phyloP scores from a whole-genome alignment of 164 flowering plant genomes.

The Dillenia turbinata region DNA sequence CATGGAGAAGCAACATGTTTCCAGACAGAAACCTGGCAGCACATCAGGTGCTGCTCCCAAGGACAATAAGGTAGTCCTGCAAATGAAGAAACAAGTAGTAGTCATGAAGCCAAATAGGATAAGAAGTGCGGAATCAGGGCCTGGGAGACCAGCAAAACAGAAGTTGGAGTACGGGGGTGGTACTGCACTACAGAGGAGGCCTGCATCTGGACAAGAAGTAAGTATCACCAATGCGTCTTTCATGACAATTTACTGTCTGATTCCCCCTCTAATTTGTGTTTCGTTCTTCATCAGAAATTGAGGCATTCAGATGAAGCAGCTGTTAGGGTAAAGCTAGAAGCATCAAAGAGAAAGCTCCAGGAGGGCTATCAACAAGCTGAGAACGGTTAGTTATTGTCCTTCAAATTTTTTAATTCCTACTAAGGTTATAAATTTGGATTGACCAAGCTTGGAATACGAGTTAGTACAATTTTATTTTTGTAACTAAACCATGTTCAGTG shows the following conservation, averaged over 20 bases:
- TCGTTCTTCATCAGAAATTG: slow-evolving; percentile 33
- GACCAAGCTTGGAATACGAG: no score
- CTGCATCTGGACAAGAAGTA: slow-evolving; percentile 36
- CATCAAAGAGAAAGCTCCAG: slow-evolving; percentile 63
- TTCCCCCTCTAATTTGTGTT: slow-evolving; percentile 4
- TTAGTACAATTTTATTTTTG: no score
- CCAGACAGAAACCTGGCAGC: slow-evolving; percentile 24
- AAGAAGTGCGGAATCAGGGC: slow-evolving; percentile 31
- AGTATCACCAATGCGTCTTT: slow-evolving; percentile 8
- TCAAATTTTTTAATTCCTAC: background rate
- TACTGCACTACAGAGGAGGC: slow-evolving; percentile 30
- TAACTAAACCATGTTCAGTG: no score
- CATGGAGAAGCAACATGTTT: slow-evolving; percentile 17
- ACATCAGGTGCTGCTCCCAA: slow-evolving; percentile 18
- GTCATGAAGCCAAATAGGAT: slow-evolving; percentile 38
- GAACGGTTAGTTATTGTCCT: slow-evolving; percentile 39
- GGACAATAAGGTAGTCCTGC: slow-evolving; percentile 32
- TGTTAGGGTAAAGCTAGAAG: slow-evolving; percentile 50
- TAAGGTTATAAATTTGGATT: no score
- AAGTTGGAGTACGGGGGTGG: slow-evolving; percentile 23
- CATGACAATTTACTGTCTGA: background rate
- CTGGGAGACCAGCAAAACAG: slow-evolving; percentile 47
- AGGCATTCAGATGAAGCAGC: slow-evolving; percentile 36
- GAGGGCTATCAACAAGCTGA: slow-evolving; percentile 78
- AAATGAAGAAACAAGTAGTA: slow-evolving; percentile 31